Evolutionary conservation across 805 yeast genomes (phyloP), one percentile per base, ranked within the genome.

Genomic region (Pichia kluyveri): DNA sequence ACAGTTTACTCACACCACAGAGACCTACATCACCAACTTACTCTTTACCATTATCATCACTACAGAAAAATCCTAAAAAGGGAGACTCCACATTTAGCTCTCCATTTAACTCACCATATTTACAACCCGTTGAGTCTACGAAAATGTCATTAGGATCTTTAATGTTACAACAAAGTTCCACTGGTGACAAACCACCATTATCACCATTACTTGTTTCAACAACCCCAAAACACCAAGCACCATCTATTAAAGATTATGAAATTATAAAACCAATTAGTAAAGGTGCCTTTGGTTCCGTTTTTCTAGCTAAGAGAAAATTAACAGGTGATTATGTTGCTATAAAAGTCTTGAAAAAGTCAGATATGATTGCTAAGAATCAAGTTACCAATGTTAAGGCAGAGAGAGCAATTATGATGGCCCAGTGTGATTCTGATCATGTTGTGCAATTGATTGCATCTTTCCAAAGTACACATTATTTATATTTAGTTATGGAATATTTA

Each of bases 231-330:
- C 74, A 85, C 0, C 56, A 69, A 0, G 67, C 72, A 4, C 93
- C 95, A 0, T 81, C 87, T 2, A 88, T 91, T 31, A 77, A 75
- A 50, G 98, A 95, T 62, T 93, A 89, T 64, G 96, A 88, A 57
- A 78, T 93, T 31, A 70, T 93, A 48, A 88, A 89, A 61, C 96
- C 99, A 0, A 88, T 93, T 45, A 87, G 96, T 59, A 86, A 88
- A 60, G 99, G 99, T 40, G 99, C 99, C 0, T 93, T 90, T 71
- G 99, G 99, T 0, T 84, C 95, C 37, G 99, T 93, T 2, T 93
- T 82, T 63, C 71, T 93, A 9, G 90, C 96, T 0, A 80, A 82
- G 54, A 76, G 93, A 58, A 83, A 80, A 57, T 65, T 84, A 12
- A 91, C 97, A 0, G 96, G 97, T 5, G 99, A 95, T 53, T 86